Conservation (phyloP, 1,139 yeast species). For the Saccharomyces hybrid region DNA sequence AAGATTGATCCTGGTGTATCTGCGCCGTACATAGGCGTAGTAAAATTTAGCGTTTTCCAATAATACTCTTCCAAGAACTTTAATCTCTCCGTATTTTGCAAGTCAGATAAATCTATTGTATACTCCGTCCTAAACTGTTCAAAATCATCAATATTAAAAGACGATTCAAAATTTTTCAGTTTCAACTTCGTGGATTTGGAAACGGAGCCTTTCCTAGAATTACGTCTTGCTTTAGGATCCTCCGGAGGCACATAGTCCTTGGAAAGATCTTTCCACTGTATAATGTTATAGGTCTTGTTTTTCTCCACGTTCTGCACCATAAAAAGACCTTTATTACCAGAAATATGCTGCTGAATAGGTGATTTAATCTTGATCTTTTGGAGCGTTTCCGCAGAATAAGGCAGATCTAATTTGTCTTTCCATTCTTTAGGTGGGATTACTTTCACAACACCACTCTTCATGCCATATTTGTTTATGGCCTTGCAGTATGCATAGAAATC, state of each 20-base stretch:
- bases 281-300: slow-evolving; percentile 51
- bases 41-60: slow-evolving; percentile 72
- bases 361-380: slow-evolving; percentile 42
- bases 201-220: slow-evolving; percentile 9
- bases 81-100: slow-evolving; percentile 42
- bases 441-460: slow-evolving; percentile 73
- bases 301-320: slow-evolving; percentile 68
- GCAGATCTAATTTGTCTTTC: slow-evolving; percentile 32
- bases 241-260: slow-evolving; percentile 43
- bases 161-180: slow-evolving; percentile 16
- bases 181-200: slow-evolving; percentile 16
- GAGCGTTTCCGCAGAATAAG: slow-evolving; percentile 18
- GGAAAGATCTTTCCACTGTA: slow-evolving; percentile 66
- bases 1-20: slow-evolving; percentile 76
- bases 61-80: slow-evolving; percentile 56
- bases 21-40: slow-evolving; percentile 82
- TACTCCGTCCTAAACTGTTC: slow-evolving; percentile 43
- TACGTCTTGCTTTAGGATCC: slow-evolving; percentile 4
- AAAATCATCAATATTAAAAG: slow-evolving; percentile 31
- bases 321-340: slow-evolving; percentile 59
- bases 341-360: slow-evolving; percentile 72
- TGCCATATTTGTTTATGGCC: slow-evolving; percentile 61
- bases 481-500: slow-evolving; percentile 63
- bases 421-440: slow-evolving; percentile 74
- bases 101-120: slow-evolving; percentile 19